Percentiles rank a stretch among this genome's conserved stretches.
Conservation (phyloP, 148 eudicot genomes). For the Camellia granthamiana region DNA sequence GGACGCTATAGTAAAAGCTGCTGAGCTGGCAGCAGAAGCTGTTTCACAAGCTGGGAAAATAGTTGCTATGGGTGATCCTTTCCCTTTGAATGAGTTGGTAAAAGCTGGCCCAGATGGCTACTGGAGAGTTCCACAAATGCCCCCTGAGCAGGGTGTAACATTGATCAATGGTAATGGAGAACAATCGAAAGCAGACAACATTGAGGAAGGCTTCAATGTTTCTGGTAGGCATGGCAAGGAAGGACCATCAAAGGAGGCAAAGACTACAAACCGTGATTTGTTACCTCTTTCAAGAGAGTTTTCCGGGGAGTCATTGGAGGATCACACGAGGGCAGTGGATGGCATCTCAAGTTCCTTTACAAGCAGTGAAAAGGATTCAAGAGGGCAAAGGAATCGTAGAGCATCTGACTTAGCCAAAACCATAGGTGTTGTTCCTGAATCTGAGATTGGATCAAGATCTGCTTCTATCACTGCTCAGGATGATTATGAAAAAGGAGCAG, state of each 20-base stretch:
- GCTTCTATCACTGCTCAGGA: conserved; percentile 20
- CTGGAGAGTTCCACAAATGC: conserved; percentile 49
- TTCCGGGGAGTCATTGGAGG: conserved; percentile 26
- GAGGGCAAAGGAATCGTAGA: conserved; percentile 21
- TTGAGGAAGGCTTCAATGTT: conserved; percentile 20
- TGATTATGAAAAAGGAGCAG: conserved; percentile 22
- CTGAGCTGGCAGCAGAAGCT: conserved; percentile 91
- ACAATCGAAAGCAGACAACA: conserved; percentile 16
- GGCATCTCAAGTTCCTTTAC: conserved; percentile 23
- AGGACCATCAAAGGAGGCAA: conserved; percentile 29
- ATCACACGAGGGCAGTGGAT: conserved; percentile 22
- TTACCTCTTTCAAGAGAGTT: conserved; percentile 23
- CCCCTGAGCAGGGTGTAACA: conserved; percentile 31
- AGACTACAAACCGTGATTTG: conserved; percentile 19
- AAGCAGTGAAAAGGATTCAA: conserved; percentile 28
- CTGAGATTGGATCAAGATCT: conserved; percentile 28
- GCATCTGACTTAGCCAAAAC: conserved; percentile 35
- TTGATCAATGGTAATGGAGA: conserved; percentile 21
- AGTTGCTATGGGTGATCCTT: conserved; percentile 77
- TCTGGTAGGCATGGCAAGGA: conserved; percentile 25
- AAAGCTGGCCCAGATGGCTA: conserved; percentile 74
- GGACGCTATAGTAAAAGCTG: conserved; percentile 85
- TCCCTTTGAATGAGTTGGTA: conserved; percentile 48
- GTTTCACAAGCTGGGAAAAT: conserved; percentile 84
- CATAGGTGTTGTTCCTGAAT: conserved; percentile 28